Evolutionary conservation across 2,329 filamentous ascomycete species (phyloP).

Genomic region (Venturiaceae sp.): DNA sequence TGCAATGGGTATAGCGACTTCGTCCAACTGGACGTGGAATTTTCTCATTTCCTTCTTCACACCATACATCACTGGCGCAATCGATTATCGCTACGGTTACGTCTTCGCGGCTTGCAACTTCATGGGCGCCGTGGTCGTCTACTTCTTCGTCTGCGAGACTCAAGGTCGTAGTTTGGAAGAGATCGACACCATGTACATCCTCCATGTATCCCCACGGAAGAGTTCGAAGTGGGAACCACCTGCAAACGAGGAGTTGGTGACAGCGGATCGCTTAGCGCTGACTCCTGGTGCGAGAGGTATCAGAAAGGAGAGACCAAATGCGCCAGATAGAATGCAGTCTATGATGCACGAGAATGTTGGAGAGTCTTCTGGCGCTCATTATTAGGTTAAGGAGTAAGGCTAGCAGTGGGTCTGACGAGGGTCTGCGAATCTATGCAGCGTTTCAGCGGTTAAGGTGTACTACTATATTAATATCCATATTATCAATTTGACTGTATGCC

Average conservation of each 20-base stretch:
- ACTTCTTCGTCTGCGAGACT: constrained; percentile 69
- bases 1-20: constrained; percentile 34
- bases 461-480: no score
- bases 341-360: not conserved
- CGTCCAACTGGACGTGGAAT: constrained; percentile 34
- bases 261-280: not conserved
- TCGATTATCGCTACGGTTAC: constrained; percentile 65
- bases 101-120: constrained; percentile 67
- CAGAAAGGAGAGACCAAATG: not conserved
- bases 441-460: no score
- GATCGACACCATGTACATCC: constrained; percentile 69
- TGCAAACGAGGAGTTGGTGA: constrained; percentile 10
- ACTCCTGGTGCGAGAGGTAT: constrained; percentile 1
- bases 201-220: constrained; percentile 53
- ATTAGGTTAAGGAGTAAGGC: not conserved
- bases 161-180: constrained; percentile 67
- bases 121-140: constrained; percentile 54
- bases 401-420: not conserved
- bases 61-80: constrained; percentile 63
- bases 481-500: no score
- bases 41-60: constrained; percentile 57
- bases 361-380: not conserved
- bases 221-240: constrained; percentile 40
- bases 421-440: not conserved
- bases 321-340: not conserved